Percentiles rank a stretch among this genome's conserved stretches.
Evolutionary conservation across 169 alveolate species (phyloP).

Genomic region (Pseudocohnilembus persalinus): DNA sequence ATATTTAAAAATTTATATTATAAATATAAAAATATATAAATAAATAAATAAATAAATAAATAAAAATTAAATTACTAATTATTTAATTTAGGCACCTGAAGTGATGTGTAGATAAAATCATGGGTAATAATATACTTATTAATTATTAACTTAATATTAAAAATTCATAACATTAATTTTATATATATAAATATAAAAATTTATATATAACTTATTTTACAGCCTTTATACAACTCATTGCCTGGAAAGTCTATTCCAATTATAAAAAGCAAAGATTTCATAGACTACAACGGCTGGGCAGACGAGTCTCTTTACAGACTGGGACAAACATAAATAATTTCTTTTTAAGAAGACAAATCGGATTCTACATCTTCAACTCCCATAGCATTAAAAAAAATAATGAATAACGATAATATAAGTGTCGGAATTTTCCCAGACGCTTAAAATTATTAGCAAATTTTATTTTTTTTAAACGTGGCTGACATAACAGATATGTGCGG

Average conservation of each 20-base stretch:
- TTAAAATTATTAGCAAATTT: not conserved
- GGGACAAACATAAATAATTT: not conserved
- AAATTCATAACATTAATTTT: too few species aligned
- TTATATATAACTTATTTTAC: too few species aligned
- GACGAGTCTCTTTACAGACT: not conserved
- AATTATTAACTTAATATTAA: too few species aligned
- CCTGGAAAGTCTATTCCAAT: not conserved
- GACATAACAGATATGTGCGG: not conserved
- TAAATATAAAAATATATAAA: too few species aligned
- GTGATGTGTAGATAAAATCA: too few species aligned
- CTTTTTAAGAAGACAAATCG: not conserved
- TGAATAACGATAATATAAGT: not conserved
- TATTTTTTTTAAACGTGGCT: not conserved
- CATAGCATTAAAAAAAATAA: not conserved
- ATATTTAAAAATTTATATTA: too few species aligned
- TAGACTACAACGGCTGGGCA: not conserved
- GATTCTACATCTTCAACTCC: not conserved
- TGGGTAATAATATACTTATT: too few species aligned
- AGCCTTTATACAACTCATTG: not conserved
- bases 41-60: too few species aligned
- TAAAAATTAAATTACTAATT: too few species aligned
- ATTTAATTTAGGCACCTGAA: too few species aligned
- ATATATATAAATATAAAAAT: too few species aligned
- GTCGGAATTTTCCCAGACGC: not conserved
- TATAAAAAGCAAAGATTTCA: not conserved